phyloP scores from a whole-genome alignment of 768 basidiomycete species.

The Kwoniella shandongensis region DNA sequence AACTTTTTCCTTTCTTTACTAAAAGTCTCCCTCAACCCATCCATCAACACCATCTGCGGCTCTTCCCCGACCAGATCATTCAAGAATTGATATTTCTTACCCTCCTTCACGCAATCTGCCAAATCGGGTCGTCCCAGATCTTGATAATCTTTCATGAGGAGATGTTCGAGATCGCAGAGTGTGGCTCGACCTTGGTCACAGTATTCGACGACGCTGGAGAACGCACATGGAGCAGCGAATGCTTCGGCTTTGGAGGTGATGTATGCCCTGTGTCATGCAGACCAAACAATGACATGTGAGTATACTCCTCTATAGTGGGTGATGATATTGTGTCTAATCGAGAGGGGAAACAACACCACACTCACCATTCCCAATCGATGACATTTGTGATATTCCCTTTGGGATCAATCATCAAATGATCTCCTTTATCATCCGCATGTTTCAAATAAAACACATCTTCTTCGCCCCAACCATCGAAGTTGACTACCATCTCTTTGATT shows the following conservation, averaged over 20 bases:
- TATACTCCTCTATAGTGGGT: too few relatives aligned
- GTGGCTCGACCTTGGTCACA: neutral
- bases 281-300: neutral
- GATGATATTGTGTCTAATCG: too few relatives aligned
- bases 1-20: neutral
- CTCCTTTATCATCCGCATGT: constrained; percentile 20
- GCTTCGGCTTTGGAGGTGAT: constrained; percentile 19
- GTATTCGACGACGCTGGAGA: neutral
- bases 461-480: neutral
- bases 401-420: constrained; percentile 8
- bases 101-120: constrained; percentile 9
- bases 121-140: constrained; percentile 6
- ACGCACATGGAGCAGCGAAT: constrained; percentile 10
- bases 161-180: neutral
- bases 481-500: neutral
- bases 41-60: neutral
- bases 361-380: constrained; percentile 30
- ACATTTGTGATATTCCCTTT: constrained; percentile 2
- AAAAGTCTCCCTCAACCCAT: neutral
- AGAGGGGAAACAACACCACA: too few relatives aligned
- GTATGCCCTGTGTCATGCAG: constrained; percentile 5
- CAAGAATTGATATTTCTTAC: constrained; percentile 12
- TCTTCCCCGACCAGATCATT: neutral
- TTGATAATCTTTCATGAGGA: constrained; percentile 3
- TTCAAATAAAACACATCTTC: constrained; percentile 13